Conservation (phyloP, 768 basidiomycete genomes). For the Sarcomyxa edulis region DNA sequence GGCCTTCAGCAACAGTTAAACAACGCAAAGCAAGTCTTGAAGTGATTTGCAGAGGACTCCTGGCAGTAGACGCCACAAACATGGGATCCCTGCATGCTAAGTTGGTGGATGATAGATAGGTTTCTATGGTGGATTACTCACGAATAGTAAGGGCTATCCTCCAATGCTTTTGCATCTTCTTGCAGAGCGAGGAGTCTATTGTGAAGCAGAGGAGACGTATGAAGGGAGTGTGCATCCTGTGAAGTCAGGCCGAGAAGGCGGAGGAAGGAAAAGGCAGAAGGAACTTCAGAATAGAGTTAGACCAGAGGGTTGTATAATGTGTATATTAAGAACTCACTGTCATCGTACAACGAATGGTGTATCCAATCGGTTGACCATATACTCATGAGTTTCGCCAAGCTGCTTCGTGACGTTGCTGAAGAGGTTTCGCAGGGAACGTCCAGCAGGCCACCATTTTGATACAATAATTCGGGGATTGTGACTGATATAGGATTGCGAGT, state of each 20-base stretch:
- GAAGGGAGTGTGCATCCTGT: conserved; percentile 58
- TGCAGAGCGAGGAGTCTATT: conserved; percentile 45
- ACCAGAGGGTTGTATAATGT: conserved; percentile 1
- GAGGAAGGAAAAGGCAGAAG: conserved; percentile 76
- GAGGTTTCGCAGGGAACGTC: conserved; percentile 57
- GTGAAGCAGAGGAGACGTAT: conserved; percentile 54
- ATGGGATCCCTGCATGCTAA: conserved; percentile 40
- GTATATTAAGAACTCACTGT: conserved; percentile 38
- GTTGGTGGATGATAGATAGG: not conserved
- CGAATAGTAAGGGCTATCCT: conserved; percentile 39
- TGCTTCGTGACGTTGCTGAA: conserved; percentile 40
- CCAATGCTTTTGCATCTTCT: conserved; percentile 32
- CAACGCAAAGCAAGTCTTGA: conserved; percentile 20
- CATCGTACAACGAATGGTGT: conserved; percentile 58
- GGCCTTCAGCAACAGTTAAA: conserved; percentile 30
- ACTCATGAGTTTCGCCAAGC: conserved; percentile 67
- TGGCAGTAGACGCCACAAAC: conserved; percentile 36
- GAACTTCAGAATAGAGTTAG: conserved; percentile 13
- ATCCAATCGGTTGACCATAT: conserved; percentile 91
- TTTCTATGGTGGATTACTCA: conserved; percentile 20
- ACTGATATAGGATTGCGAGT: conserved; percentile 84
- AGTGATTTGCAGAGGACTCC: conserved; percentile 30
- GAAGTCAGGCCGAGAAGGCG: conserved; percentile 61
- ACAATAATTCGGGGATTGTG: conserved; percentile 68
- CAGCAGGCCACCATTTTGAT: conserved; percentile 70